phyloP scores from a whole-genome alignment of 805 yeast genomes.

The Metschnikowia lachancei region DNA sequence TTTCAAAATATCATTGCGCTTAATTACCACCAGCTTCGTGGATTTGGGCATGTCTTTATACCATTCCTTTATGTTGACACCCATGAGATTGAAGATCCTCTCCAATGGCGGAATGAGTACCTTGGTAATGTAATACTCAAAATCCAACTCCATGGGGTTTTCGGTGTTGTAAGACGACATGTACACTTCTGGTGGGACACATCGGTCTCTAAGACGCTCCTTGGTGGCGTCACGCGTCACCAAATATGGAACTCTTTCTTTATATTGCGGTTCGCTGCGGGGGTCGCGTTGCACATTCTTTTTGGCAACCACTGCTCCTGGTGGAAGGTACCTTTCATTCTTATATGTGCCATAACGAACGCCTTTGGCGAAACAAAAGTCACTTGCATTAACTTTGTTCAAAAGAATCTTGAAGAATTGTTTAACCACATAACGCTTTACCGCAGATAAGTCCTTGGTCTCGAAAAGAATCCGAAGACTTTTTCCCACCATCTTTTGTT shows the following conservation, averaged over 20 bases:
- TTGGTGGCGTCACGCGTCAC: conserved; percentile 59
- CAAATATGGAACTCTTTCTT: conserved; percentile 84
- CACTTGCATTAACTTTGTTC: conserved; percentile 68
- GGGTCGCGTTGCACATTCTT: conserved; percentile 61
- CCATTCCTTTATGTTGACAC: conserved; percentile 80
- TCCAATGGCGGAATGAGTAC: conserved; percentile 88
- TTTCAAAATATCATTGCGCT: conserved; percentile 12
- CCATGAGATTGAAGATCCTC: conserved; percentile 75
- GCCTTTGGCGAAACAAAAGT: conserved; percentile 89
- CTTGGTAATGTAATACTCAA: conserved; percentile 80
- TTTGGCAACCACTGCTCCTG: conserved; percentile 85
- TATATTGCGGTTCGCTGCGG: conserved; percentile 79
- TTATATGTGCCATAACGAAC: conserved; percentile 83
- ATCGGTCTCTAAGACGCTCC: conserved; percentile 67
- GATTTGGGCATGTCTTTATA: conserved; percentile 59
- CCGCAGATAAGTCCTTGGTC: conserved; percentile 63
- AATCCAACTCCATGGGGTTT: conserved; percentile 56
- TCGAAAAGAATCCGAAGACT: conserved; percentile 68
- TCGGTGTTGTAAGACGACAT: conserved; percentile 35
- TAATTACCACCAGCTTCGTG: conserved; percentile 12
- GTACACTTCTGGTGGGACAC: conserved; percentile 74
- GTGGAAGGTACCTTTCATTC: conserved; percentile 70
- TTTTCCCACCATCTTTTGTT: conserved; percentile 75
- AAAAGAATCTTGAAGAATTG: conserved; percentile 66
- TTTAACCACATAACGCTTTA: conserved; percentile 59